Base-by-base conservation (phyloP, 179 eudicot species). In the Heliamphora pulchella region DNA sequence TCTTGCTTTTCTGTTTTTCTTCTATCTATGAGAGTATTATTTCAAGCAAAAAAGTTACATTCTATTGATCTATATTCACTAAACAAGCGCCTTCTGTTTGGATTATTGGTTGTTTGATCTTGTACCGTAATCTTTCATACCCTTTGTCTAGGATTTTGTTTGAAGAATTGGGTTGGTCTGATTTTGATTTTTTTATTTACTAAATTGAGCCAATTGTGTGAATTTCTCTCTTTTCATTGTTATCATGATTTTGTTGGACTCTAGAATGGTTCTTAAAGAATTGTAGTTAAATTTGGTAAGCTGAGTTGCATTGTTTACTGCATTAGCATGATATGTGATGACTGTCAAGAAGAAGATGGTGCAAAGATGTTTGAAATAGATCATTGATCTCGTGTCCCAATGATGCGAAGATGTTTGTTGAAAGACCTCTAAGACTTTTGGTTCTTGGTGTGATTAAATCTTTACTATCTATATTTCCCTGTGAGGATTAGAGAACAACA, bases 341-440 rank as follows among this genome's bases (percentile, higher is more conserved):
- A 13, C 20, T 54, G 47, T 54, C 64, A 74, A 31, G 48, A 5
- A 39, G 31, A 54, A 74, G 59, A 10, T 17, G 44, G n/a, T 50
- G 31, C 48, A 14, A 7, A 22, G 63, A 74, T 13, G 43, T 22
- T 6, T 74, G 44, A 65, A 31, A 31, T 39, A 3, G 74, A 22
- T n/a, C n/a, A 54, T 41, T 51, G 18, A 55, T 57, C 18, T 53
- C 11, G 4, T 22, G 6, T 53, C 13, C 44, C n/a, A 14, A 31
- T 59, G 76, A 0, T 15, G 10, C 8, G 3, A 51, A 59, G 77
- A 51, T 71, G 77, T 71, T 71, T 59, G 81, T 61, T 79, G 48
- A 47, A 79, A 79, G 76, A 22, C 69, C 77, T 71, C 46, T 46
- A 31, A 13, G 77, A 3, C 13, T 54, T 5, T 17, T 31, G 46